Evolutionary conservation across 805 yeast genomes (phyloP), one percentile per base, ranked within the genome.

Genomic region (Wickerhamiella brachini): DNA sequence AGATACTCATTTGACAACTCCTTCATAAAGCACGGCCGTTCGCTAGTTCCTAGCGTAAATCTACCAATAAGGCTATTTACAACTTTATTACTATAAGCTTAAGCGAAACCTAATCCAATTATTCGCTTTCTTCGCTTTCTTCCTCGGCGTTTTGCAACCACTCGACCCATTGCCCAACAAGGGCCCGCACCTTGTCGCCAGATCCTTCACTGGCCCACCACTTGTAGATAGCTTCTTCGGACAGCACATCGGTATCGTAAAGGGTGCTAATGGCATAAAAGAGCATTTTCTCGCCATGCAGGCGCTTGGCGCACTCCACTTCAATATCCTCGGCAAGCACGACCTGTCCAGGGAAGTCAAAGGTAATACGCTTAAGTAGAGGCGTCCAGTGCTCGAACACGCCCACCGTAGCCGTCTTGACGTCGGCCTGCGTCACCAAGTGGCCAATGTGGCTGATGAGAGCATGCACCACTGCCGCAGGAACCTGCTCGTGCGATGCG

Each of bases 401-500:
- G 62, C 85, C 85, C 17, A 71, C 72, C 0, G 83, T 76, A 0
- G 97, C 96, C 22, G 78, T 83, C 59, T 83, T 83, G 41, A 82
- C 79, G 41, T 79, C 81, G 0, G 95, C 84, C 54, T 78, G 85
- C 1, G 95, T 56, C 39, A 88, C 77, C 59, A 84, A 82, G 57
- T 86, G 86, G 49, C 78, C 73, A 12, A 85, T 78, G 60, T 93
- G 76, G 44, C 72, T 71, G 44, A 87, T 60, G 61, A 93, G 71
- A 0, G 97, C 93, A 39, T 73, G 72, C 37, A 80, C 71, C 0
- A 95, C 86, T 5, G 95, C 95, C 29, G 71, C 67, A 63, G 97
- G 78, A 13, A 93, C 97, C 62, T 89, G 95, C 61, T 86, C 94
- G 66, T 93, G 90, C 0, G 93, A 77, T 17, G 88, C 98, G 65